Evolutionary conservation across 345 rosid genomes (phyloP), one percentile per base, ranked within the genome.

Genomic region (Salix caprea): DNA sequence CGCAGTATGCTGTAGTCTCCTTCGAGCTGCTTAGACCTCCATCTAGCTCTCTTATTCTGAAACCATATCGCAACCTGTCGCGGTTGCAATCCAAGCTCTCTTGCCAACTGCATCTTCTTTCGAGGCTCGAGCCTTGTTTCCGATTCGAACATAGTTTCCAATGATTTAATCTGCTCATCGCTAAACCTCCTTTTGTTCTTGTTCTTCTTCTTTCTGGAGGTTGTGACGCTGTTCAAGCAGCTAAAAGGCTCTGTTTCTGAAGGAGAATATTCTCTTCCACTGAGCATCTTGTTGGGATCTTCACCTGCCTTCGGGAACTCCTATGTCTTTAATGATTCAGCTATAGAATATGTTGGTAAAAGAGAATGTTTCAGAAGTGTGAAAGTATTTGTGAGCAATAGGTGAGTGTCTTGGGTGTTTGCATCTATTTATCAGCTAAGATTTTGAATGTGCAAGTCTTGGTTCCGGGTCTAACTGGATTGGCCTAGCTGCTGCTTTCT

Each of bases 31-130:
- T 94, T 94, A 0, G 95, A 87, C 84, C 90, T 94, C 90, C 91
- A 91, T 72, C 97, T 82, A 65, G 95, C 98, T 71, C 98, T 83
- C 87, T 90, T 89, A 80, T 94, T 94, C 83, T 94, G 97, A 72
- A 91, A 94, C 98, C 97, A 94, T 42, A 94, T 91, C 0, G 97
- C 95, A 4, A 94, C 98, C 87, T 94, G 98, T 8, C 97, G 80
- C 0, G 95, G 98, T 69, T 94, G 91, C 89, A 94, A 73, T 34
- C 91, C 94, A 46, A 94, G 87, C 67, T 94, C 96, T 80, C 85
- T 84, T 0, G 98, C 97, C 70, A 94, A 54, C 74, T 91, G 87
- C 68, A 92, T 56, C 81, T 94, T 94, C 89, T 88, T 94, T 44
- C 83, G 72, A 28, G 95, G 95, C 82, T 91, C 96, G 0, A 91